phyloP scores from a whole-genome alignment of 2,329 filamentous ascomycete species.

The Talaromyces pinophilus region DNA sequence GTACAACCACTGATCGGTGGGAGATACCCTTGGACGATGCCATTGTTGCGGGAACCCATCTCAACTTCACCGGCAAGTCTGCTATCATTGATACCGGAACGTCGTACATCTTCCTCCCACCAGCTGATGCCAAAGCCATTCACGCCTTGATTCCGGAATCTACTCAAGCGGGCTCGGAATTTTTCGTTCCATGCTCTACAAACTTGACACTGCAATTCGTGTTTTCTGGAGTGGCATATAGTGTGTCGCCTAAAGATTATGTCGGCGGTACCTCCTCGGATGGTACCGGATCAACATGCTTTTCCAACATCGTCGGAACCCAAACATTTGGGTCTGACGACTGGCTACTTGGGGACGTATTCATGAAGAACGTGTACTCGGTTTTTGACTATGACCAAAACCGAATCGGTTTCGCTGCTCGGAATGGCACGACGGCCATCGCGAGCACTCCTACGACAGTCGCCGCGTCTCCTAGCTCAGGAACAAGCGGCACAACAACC shows the following conservation, averaged over 20 bases:
- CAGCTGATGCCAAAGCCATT: constrained; percentile 64
- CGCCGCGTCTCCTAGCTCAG: constrained; percentile 5
- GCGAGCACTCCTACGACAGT: constrained; percentile 1
- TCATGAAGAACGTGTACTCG: constrained; percentile 85
- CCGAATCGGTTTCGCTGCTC: constrained; percentile 40
- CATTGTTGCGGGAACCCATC: constrained; percentile 60
- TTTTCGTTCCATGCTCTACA: constrained; percentile 71
- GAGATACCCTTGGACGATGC: constrained; percentile 69
- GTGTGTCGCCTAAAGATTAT: constrained; percentile 71
- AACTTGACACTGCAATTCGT: constrained; percentile 61
- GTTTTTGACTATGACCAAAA: constrained; percentile 74
- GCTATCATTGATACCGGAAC: constrained; percentile 85
- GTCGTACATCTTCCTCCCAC: constrained; percentile 73
- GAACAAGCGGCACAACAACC: constrained; percentile 9
- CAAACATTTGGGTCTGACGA: constrained; percentile 62
- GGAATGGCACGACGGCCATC: constrained; percentile 14
- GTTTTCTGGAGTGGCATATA: constrained; percentile 68
- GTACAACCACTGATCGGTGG: constrained; percentile 64
- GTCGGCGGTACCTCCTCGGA: constrained; percentile 47
- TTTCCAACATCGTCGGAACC: constrained; percentile 73
- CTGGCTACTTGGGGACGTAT: constrained; percentile 84
- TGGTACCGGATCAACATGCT: constrained; percentile 41
- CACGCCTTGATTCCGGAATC: constrained; percentile 69
- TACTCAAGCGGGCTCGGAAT: constrained; percentile 60
- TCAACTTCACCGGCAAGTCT: constrained; percentile 55